phyloP scores from a whole-genome alignment of 2,329 filamentous ascomycete genomes.

The Tolypocladium tundrense region DNA sequence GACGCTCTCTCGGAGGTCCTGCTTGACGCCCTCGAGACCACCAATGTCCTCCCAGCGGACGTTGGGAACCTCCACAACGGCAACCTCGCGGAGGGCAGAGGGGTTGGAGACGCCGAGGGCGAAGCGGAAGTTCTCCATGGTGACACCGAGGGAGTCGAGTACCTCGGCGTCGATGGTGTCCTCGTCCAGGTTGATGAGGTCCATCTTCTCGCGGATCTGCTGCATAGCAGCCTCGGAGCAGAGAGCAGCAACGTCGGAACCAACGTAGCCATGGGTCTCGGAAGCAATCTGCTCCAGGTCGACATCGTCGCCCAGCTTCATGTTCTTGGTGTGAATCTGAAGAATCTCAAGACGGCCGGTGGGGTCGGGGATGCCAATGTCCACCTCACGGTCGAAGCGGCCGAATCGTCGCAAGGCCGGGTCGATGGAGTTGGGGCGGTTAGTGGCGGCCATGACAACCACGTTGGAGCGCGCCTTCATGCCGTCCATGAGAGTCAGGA shows the following conservation, averaged over 20 bases:
- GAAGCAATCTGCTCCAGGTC: constrained; percentile 94
- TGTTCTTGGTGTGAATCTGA: constrained; percentile 99
- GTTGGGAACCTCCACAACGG: constrained; percentile 97
- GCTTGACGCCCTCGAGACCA: constrained; percentile 96
- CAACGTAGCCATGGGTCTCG: constrained; percentile 98
- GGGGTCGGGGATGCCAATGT: constrained; percentile 95
- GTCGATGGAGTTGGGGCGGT: constrained; percentile 97
- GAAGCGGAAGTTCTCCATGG: constrained; percentile 99
- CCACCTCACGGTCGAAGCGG: constrained; percentile 97
- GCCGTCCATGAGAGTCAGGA: constrained; percentile 96
- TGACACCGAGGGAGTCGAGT: constrained; percentile 93
- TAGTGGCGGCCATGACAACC: constrained; percentile 98
- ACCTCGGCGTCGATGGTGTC: constrained; percentile 99
- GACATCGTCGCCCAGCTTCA: constrained; percentile 96
- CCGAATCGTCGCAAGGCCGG: constrained; percentile 95
- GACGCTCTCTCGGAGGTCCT: constrained; percentile 96
- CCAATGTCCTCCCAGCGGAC: constrained; percentile 99
- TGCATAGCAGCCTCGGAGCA: constrained; percentile 99
- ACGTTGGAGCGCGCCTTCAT: constrained; percentile 99
- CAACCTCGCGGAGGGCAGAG: constrained; percentile 95
- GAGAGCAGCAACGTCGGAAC: constrained; percentile 94
- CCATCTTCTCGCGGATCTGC: constrained; percentile 99
- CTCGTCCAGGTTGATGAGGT: constrained; percentile 96
- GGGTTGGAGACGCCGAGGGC: constrained; percentile 97
- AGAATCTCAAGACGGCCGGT: constrained; percentile 98